phyloP scores from a whole-genome alignment of 208 protist species.

The Trypanosoma melophagium region DNA sequence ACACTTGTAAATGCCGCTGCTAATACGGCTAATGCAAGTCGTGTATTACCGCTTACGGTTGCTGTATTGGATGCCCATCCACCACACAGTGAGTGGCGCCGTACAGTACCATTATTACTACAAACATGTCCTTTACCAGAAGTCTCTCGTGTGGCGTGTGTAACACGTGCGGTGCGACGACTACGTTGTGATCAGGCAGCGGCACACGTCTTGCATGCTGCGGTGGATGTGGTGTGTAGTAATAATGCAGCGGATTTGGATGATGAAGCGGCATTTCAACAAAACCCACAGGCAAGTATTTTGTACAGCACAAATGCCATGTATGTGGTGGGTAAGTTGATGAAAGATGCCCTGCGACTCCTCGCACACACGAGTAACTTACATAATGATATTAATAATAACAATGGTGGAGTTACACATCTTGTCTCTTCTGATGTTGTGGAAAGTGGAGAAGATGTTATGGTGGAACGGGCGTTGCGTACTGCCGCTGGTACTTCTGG shows the following conservation, averaged over 20 bases:
- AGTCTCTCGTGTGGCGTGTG: conserved; percentile 26
- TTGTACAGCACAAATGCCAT: conserved; percentile 50
- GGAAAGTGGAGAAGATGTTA: conserved; percentile 22
- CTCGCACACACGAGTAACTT: conserved; percentile 2
- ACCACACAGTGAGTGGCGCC: conserved; percentile 60
- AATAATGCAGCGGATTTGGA: conserved; percentile 43
- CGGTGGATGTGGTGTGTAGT: conserved; percentile 52
- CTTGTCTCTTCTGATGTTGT: not conserved
- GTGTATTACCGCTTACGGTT: conserved; percentile 55
- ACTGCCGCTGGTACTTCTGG: conserved; percentile 40
- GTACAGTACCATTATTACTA: conserved; percentile 47
- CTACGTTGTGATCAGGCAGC: conserved; percentile 51
- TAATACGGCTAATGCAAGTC: conserved; percentile 34
- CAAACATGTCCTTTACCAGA: conserved; percentile 33
- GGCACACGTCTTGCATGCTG: conserved; percentile 50
- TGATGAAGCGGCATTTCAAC: conserved; percentile 72
- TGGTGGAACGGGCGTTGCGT: conserved; percentile 44
- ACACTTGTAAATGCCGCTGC: conserved; percentile 51
- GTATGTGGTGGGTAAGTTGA: conserved; percentile 51
- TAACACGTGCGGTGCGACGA: conserved; percentile 36
- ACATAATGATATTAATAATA: conserved; percentile 6
- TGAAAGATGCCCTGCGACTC: conserved; percentile 71
- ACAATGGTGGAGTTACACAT: not conserved
- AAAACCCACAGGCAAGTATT: conserved; percentile 46
- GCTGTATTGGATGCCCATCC: conserved; percentile 39